Base-by-base conservation (phyloP, 140 eudicot species). In the Bidens hawaiensis region DNA sequence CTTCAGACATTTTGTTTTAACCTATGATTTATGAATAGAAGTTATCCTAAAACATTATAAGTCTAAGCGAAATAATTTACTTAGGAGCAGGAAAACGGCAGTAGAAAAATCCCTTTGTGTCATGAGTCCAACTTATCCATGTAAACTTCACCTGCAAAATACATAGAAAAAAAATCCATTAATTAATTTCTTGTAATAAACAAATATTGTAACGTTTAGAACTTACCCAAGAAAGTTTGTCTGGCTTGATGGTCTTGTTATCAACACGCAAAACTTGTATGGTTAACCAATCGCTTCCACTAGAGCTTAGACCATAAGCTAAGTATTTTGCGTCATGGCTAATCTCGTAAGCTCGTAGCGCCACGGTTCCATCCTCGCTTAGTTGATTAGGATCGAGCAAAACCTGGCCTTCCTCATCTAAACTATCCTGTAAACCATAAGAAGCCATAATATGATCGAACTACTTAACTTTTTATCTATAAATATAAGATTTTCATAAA, bases 261-360 rank as follows among this genome's bases (percentile, higher is more conserved):
- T 79, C 90, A 47, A 88, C 56, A 27, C 75, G 50, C 89, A 82
- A 78, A 19, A 88, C 95, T 72, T 78, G 81, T 25, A 93, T 74
- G n/a, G 94, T 88, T 12, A 93, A 85, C 99, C 99, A 93, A 45
- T 93, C 99, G 11, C 99, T 93, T 62, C 99, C 99, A 65, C 95
- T 93, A 14, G 81, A 69, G 76, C 99, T 88, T 57, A 83, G 60
- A 42, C 82, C 93, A 46, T 88, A 93, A 1, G 91, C 99, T 73
- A 93, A 26, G 75, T 81, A 85, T 69, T 83, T 88, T 6, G 96
- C 99, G 79, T 88, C 95, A 69, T 85, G 83, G 66, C 99, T 93
- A 63, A 93, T 77, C 3, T 79, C 82, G 69, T 22, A 85, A 2
- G 48, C 72, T 50, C 79, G 83, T 76, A 93, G 69, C 2, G 99